Conservation (phyloP, 1,139 yeast genomes). For the Geotrichum cucujoidarum region DNA sequence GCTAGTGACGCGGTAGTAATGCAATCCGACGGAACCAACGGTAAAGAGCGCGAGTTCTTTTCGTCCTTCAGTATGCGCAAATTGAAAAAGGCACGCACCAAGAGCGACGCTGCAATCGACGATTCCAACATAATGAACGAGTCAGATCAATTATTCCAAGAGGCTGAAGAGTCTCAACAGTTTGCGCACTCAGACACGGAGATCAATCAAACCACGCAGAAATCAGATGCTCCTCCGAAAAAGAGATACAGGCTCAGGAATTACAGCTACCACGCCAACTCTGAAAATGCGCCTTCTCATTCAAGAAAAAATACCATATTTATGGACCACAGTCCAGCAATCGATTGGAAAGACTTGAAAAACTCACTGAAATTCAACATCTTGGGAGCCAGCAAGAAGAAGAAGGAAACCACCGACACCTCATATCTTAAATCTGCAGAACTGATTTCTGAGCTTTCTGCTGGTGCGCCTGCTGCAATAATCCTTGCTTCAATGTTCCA, state of each 20-base stretch:
- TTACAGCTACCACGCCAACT: neutral
- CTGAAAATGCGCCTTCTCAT: conserved; percentile 4
- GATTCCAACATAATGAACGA: neutral
- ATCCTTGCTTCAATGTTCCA: conserved; percentile 70
- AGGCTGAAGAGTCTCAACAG: neutral
- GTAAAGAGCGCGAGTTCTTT: conserved; percentile 1
- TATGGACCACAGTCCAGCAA: conserved; percentile 17
- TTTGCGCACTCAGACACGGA: conserved; percentile 13
- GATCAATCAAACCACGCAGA: conserved; percentile 1
- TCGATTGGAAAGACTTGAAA: conserved; percentile 30
- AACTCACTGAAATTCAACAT: conserved; percentile 29
- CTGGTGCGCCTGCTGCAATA: conserved; percentile 78
- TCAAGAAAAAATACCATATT: conserved; percentile 16
- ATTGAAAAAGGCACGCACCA: neutral
- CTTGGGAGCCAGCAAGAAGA: conserved; percentile 26
- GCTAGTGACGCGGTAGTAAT: conserved; percentile 26
- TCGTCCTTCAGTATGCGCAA: conserved; percentile 1
- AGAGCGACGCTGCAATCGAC: neutral
- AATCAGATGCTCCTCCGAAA: neutral
- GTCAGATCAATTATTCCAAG: too few relatives aligned
- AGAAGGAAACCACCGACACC: conserved; percentile 27
- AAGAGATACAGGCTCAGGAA: neutral
- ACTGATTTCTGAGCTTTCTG: conserved; percentile 55
- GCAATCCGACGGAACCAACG: neutral
- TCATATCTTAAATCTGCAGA: conserved; percentile 52